Evolutionary conservation across 768 basidiomycete species (phyloP).

Genomic region (Trametes meyenii): DNA sequence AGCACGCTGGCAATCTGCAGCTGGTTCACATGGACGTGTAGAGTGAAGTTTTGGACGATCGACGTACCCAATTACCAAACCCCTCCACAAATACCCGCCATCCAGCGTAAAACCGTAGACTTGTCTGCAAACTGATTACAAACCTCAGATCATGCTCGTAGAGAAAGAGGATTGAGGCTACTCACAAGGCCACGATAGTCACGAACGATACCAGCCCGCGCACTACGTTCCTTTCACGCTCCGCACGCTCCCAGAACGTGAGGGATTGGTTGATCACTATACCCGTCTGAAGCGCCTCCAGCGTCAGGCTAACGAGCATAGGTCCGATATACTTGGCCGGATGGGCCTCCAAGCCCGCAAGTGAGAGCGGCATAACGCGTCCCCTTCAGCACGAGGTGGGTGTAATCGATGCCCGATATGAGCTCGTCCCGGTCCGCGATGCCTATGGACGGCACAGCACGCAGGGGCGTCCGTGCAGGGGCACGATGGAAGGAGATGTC

Average conservation of each 20-base stretch:
- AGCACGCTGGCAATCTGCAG: slow-evolving; percentile 14
- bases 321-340: slow-evolving; percentile 31
- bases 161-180: neutral
- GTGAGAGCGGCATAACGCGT: slow-evolving; percentile 21
- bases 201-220: slow-evolving; percentile 29
- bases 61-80: slow-evolving; percentile 32
- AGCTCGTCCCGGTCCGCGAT: neutral
- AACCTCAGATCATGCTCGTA: neutral
- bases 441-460: neutral
- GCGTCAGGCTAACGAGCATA: slow-evolving; percentile 19
- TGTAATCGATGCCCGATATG: neutral
- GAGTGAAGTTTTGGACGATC: neutral
- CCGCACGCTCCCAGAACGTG: slow-evolving; percentile 28
- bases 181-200: slow-evolving; percentile 29
- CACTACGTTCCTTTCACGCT: slow-evolving; percentile 22
- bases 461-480: neutral
- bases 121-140: slow-evolving; percentile 27
- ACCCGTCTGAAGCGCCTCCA: slow-evolving; percentile 31
- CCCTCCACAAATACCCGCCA: slow-evolving; percentile 30
- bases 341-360: slow-evolving; percentile 20
- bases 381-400: neutral
- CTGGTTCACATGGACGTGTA: neutral
- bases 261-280: slow-evolving; percentile 28
- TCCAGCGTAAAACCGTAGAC: slow-evolving; percentile 22
- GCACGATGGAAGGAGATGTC: neutral